Evolutionary conservation across 805 yeast genomes (phyloP).

Genomic region (Wickerhamiella slavikovae): DNA sequence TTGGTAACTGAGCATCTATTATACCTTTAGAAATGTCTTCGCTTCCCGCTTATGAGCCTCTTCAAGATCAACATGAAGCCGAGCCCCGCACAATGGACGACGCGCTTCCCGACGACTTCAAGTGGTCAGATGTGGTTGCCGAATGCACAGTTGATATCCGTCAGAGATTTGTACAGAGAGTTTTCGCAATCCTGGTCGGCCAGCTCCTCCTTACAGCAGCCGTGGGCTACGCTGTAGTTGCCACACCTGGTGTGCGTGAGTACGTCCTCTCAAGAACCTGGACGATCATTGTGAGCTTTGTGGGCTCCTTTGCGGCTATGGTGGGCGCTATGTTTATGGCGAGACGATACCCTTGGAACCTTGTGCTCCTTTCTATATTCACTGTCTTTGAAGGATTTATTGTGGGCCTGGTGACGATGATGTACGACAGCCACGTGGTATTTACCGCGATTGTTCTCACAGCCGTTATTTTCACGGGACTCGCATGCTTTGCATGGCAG

Average conservation of each 20-base stretch:
- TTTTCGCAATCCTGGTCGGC: constrained; percentile 44
- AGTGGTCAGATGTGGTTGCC: constrained; percentile 55
- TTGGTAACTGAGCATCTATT: too few relatives aligned
- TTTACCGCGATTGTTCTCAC: constrained; percentile 56
- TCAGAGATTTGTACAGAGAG: constrained; percentile 58
- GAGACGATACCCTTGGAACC: constrained; percentile 46
- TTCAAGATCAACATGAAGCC: too few relatives aligned
- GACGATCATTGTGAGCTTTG: constrained; percentile 33
- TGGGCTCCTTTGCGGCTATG: constrained; percentile 44
- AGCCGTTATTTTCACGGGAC: constrained; percentile 47
- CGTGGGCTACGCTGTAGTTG: constrained; percentile 31
- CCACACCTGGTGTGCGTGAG: constrained; percentile 23
- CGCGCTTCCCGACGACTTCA: constrained; percentile 42
- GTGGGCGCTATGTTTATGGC: constrained; percentile 44
- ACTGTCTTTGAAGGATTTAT: constrained; percentile 58
- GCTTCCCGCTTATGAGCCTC: too few relatives aligned
- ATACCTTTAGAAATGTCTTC: too few relatives aligned
- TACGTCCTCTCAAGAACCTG: constrained; percentile 43
- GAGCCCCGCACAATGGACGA: too few relatives aligned
- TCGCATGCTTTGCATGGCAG: constrained; percentile 58
- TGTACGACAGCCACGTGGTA: constrained; percentile 41
- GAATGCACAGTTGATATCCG: constrained; percentile 60
- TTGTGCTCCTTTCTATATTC: constrained; percentile 39
- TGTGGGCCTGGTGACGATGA: constrained; percentile 44
- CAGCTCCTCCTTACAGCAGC: constrained; percentile 46